phyloP scores from a whole-genome alignment of 768 basidiomycete genomes.

The Podaxis sp. region DNA sequence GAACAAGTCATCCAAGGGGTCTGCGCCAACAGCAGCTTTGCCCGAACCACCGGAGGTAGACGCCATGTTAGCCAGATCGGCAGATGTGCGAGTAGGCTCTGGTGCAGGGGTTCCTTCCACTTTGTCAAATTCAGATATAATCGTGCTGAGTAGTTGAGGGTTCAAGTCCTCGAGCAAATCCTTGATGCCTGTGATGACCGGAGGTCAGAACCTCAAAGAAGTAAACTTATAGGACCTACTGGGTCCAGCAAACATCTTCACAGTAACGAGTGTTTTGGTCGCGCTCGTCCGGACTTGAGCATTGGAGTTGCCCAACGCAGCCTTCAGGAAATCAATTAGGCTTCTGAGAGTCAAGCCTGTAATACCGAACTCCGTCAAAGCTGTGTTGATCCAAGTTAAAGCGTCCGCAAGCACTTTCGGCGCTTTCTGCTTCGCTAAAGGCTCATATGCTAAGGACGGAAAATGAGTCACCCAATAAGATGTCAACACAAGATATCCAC shows the following conservation, averaged over 20 bases:
- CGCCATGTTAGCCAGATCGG: conserved; percentile 59
- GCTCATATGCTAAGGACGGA: conserved; percentile 72
- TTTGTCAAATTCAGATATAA: conserved; percentile 90
- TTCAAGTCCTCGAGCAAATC: conserved; percentile 93
- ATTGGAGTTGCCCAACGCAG: conserved; percentile 86
- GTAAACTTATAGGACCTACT: conserved; percentile 35
- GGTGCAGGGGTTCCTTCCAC: conserved; percentile 75
- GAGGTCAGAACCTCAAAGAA: too few relatives aligned
- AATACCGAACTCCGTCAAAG: conserved; percentile 88
- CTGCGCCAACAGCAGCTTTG: conserved; percentile 36
- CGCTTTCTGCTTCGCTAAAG: conserved; percentile 91
- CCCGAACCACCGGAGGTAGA: conserved; percentile 38
- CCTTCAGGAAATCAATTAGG: conserved; percentile 89
- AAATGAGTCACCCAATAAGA: background rate
- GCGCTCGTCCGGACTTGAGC: conserved; percentile 90
- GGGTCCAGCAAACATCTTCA: conserved; percentile 87
- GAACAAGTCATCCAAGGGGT: conserved; percentile 91
- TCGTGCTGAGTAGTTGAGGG: conserved; percentile 87
- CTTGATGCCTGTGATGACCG: conserved; percentile 62
- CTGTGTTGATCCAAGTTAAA: conserved; percentile 81
- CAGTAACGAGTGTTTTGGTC: conserved; percentile 87
- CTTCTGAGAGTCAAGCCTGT: conserved; percentile 76
- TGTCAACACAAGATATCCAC: conserved; percentile 14
- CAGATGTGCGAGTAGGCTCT: conserved; percentile 71
- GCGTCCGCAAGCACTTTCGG: conserved; percentile 96